Evolutionary conservation across 1,284 basidiomycete genomes (phyloP), one percentile per base, ranked within the genome.

Genomic region (Schizophyllum commune): DNA sequence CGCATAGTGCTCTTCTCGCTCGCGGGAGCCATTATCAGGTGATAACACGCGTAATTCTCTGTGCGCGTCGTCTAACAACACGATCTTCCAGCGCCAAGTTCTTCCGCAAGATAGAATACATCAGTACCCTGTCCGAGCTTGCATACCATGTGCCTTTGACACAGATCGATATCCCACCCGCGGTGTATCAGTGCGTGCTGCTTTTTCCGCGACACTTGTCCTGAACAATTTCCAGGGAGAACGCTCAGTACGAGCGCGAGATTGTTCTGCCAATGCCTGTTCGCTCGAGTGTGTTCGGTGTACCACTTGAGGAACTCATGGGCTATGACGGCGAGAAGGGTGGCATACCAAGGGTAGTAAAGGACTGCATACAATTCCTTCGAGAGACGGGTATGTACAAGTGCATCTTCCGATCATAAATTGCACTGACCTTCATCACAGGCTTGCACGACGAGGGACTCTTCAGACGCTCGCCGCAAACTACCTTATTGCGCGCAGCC

Each of bases 11-110:
- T 94, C 8, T 91, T 94, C 71, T 91, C 89, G 8, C 77, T 94
- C 58, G 91, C 91, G 53, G 89, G 91, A 4, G 89, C 91, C 53
- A 86, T 94, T 64, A 90, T 94, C 68, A 91, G 88, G 85, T 88
- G 60, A 33, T 73, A 61, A 13, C 55, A 27, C 27, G 27, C 27
- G 27, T 27, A 27, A n/a, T 60, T 32, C n/a, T 19, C 4, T 13
- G 11, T 55, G 53, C 53, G 3, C 9, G 55, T 39, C 7, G 32
- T 60, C 8, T 32, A 54, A 34, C 32, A 56, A 20, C n/a, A 32
- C n/a, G 58, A 54, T 61, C 53, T 59, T 55, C 17, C 62, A 91
- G 89, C 67, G 91, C 92, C 32, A 94, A 94, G 72, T 94, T 94
- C 75, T 91, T 90, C 71, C 85, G 86, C 66, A 94, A 94, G 76